These are phyloP conservation scores for Leucaena leucocephala DNA, from an alignment of 306 rosid genomes.

Conservation along the genomic window DNA sequence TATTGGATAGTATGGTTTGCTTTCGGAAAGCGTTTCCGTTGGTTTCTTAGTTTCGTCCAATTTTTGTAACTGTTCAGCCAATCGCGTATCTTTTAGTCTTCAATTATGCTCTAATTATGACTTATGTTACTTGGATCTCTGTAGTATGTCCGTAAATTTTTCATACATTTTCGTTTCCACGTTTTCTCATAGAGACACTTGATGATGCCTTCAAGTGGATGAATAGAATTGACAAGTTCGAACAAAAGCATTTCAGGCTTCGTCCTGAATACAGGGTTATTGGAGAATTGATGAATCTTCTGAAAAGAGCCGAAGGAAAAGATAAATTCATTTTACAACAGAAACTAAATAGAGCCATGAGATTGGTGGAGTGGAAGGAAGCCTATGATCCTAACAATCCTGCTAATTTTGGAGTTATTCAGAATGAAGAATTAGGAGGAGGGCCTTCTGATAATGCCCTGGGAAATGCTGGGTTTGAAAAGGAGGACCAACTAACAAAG, in stretches of 20 bases:
- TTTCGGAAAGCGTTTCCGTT: not conserved
- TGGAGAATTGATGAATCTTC: slow-evolving; percentile 81
- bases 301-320: slow-evolving; percentile 77
- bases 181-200: slow-evolving; percentile 57
- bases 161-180: not conserved
- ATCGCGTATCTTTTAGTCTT: not conserved
- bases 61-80: not conserved
- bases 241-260: slow-evolving; percentile 70
- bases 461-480: slow-evolving; percentile 60
- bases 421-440: slow-evolving; percentile 49
- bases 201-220: slow-evolving; percentile 87
- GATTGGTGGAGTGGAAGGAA: slow-evolving; percentile 86
- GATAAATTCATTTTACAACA: slow-evolving; percentile 78
- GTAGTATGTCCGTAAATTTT: not conserved
- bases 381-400: slow-evolving; percentile 87
- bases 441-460: slow-evolving; percentile 47
- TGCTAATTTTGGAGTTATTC: slow-evolving; percentile 78
- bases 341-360: slow-evolving; percentile 82
- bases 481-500: slow-evolving; percentile 44
- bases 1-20: too few relatives aligned
- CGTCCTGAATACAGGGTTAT: slow-evolving; percentile 80
- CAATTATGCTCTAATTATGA: not conserved
- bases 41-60: not conserved
- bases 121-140: not conserved
- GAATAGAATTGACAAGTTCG: slow-evolving; percentile 78